A percentile compares a stretch with the other conserved stretches of the same genome.
Evolutionary conservation across 805 yeast genomes (phyloP).

Genomic region (Aciculoconidium aculeatum): DNA sequence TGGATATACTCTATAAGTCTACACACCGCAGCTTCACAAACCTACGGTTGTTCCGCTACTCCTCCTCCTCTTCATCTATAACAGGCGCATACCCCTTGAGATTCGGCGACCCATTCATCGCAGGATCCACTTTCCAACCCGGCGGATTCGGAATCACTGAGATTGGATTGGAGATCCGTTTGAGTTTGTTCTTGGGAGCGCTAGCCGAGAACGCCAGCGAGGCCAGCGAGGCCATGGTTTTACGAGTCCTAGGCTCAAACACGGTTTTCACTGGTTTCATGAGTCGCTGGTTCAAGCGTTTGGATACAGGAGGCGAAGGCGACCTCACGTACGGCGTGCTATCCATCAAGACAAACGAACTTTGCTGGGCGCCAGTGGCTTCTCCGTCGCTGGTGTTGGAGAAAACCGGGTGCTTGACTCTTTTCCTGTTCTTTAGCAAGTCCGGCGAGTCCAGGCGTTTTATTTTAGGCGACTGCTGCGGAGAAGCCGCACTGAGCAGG

Average conservation of each 20-base stretch:
- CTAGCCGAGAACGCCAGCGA: neutral
- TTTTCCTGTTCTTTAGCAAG: constrained; percentile 7
- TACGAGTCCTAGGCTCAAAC: constrained; percentile 6
- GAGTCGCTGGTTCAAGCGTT: constrained; percentile 11
- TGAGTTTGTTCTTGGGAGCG: constrained; percentile 5
- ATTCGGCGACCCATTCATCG: constrained; percentile 2
- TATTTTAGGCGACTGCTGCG: constrained; percentile 4
- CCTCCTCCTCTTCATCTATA: constrained; percentile 14
- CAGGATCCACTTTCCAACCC: constrained; percentile 6
- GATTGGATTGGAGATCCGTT: constrained; percentile 7
- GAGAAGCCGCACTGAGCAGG: too few species aligned
- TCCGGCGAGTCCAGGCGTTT: constrained; percentile 10
- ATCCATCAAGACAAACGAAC: constrained; percentile 1
- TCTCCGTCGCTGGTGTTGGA: neutral
- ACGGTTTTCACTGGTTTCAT: constrained; percentile 8
- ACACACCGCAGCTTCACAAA: neutral
- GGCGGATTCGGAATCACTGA: constrained; percentile 5
- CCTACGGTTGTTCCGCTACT: neutral
- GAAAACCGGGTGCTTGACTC: constrained; percentile 7
- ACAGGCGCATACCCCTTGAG: constrained; percentile 11
- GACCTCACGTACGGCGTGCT: constrained; percentile 11
- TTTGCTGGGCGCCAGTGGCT: neutral
- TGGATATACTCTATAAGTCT: neutral
- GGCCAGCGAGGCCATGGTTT: too few species aligned
- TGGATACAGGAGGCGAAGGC: constrained; percentile 22